Conservation (phyloP, 176 grass and related monocot genomes). For the Zoysia pacifica region DNA sequence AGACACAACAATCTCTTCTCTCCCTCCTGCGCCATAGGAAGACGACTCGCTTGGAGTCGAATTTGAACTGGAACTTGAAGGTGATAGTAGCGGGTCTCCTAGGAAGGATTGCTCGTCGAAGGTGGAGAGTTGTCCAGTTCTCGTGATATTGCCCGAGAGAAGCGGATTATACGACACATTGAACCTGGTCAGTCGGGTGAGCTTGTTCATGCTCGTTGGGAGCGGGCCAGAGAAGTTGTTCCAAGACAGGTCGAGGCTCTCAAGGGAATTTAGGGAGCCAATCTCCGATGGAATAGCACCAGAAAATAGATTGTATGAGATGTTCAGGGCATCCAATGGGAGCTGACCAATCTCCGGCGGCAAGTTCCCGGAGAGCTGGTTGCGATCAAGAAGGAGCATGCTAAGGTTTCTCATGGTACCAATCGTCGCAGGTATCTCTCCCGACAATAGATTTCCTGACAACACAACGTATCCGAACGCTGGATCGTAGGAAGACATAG, state of each 20-base stretch:
- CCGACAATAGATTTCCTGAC: constrained; percentile 53
- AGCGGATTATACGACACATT: constrained; percentile 60
- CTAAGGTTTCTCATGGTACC: constrained; percentile 39
- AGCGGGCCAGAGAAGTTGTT: constrained; percentile 59
- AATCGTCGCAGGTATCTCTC: constrained; percentile 36
- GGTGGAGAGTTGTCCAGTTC: constrained; percentile 36
- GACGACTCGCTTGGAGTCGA: neutral
- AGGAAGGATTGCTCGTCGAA: constrained; percentile 53
- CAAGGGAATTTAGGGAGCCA: constrained; percentile 39
- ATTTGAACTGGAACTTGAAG: neutral
- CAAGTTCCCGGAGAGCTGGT: constrained; percentile 43
- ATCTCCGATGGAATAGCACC: constrained; percentile 51
- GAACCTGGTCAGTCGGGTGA: constrained; percentile 48
- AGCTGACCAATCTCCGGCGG: constrained; percentile 32
- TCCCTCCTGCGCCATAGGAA: neutral
- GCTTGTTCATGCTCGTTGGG: constrained; percentile 40
- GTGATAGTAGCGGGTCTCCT: constrained; percentile 44
- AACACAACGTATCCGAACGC: constrained; percentile 59
- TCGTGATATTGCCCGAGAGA: constrained; percentile 43
- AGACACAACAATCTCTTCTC: constrained; percentile 11
- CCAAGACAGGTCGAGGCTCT: constrained; percentile 49
- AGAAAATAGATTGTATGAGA: constrained; percentile 46
- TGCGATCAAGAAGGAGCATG: constrained; percentile 50
- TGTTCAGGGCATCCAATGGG: constrained; percentile 48
- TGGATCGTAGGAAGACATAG: neutral